These are phyloP conservation scores for Blastobotrys americana DNA, from an alignment of 805 yeast species.

Conservation along the genomic window DNA sequence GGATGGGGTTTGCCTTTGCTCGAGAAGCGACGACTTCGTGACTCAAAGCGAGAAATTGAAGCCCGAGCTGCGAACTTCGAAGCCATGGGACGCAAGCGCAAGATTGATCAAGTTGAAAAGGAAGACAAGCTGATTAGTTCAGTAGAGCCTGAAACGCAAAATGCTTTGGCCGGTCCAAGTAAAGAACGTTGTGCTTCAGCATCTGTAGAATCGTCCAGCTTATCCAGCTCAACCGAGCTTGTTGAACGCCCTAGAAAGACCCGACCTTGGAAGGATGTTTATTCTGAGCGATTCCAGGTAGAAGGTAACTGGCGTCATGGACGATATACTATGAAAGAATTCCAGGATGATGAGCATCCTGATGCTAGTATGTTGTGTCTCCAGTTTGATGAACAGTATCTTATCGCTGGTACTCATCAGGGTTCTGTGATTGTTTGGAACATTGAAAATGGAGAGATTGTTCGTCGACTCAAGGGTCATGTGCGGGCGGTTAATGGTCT, in stretches of 20 bases:
- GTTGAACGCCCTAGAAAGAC: constrained; percentile 30
- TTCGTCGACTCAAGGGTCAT: constrained; percentile 82
- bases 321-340: constrained; percentile 51
- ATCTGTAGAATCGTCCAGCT: neutral
- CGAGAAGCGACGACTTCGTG: constrained; percentile 55
- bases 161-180: neutral
- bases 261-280: constrained; percentile 94
- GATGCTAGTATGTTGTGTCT: constrained; percentile 59
- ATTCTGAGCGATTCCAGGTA: constrained; percentile 81
- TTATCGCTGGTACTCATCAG: constrained; percentile 91
- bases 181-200: neutral
- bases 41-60: constrained; percentile 27
- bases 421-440: constrained; percentile 92
- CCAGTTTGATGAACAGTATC: constrained; percentile 69
- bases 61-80: constrained; percentile 20
- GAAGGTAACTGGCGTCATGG: constrained; percentile 96
- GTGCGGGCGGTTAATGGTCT: constrained; percentile 78
- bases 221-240: neutral
- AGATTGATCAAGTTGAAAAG: neutral
- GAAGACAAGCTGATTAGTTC: no score
- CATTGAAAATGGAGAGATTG: constrained; percentile 64
- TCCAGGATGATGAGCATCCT: constrained; percentile 53
- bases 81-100: constrained; percentile 1
- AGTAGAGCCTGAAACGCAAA: neutral
- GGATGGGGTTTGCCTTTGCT: constrained; percentile 98